phyloP scores from a whole-genome alignment of 768 basidiomycete species.

The Mycena rosella region DNA sequence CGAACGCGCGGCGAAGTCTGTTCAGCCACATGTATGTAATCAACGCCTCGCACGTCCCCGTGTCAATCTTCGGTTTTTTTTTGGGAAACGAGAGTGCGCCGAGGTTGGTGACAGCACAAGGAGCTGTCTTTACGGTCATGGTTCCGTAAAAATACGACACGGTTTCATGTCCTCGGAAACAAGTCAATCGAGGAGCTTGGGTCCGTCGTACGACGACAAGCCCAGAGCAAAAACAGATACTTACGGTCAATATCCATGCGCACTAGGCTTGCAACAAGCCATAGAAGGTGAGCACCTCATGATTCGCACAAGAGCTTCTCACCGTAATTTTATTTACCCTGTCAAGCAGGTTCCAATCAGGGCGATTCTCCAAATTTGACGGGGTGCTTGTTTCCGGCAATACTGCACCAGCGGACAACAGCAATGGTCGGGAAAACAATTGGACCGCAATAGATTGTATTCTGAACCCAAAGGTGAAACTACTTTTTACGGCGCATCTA shows the following conservation, averaged over 20 bases:
- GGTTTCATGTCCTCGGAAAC: background rate
- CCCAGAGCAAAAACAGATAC: background rate
- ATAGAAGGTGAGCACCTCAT: constrained; percentile 1
- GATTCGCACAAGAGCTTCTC: background rate
- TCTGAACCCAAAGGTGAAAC: too few relatives aligned
- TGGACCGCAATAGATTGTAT: background rate
- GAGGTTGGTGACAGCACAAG: too few relatives aligned
- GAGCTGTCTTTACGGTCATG: too few relatives aligned
- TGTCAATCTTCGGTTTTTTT: too few relatives aligned
- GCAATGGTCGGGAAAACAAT: background rate
- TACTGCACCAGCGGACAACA: background rate
- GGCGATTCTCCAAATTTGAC: background rate
- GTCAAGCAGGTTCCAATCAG: constrained; percentile 3
- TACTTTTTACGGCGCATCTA: too few relatives aligned
- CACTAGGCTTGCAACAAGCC: background rate
- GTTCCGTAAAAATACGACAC: too few relatives aligned
- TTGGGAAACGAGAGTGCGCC: too few relatives aligned
- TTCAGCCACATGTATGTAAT: too few relatives aligned
- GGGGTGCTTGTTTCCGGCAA: constrained; percentile 2
- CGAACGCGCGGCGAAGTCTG: too few relatives aligned
- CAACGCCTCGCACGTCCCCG: too few relatives aligned
- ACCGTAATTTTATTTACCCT: background rate
- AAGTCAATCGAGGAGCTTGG: background rate
- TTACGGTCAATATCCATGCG: background rate
- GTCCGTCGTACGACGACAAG: background rate